Evolutionary conservation across 2,329 filamentous ascomycete genomes (phyloP), one percentile per base, ranked within the genome.

Genomic region (Calonectria multiphialidica): DNA sequence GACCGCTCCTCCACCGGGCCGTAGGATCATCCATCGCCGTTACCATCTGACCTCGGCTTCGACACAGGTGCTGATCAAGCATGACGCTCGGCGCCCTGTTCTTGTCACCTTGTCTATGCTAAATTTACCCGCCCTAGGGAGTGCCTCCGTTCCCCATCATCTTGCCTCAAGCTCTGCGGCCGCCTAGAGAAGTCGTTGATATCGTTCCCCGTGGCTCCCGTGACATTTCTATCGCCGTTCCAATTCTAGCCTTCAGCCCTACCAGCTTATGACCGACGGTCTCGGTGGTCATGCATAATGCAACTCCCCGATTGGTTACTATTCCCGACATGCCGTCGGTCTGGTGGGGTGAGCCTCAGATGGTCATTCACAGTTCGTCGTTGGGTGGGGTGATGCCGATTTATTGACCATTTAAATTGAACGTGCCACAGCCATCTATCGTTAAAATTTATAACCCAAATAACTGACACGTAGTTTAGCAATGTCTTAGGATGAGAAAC

Each of bases 271-370:
- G 57, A 67, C 55, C 55, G 35, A 33, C n/a, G 53, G 40, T 15
- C 45, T 53, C 64, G 42, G 68, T 30, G 68, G 68, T 71, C 63
- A 71, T 66, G 68, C 68, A 71, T 63, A 45, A 55, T 45, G 55
- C 63, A 40, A 25, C 30, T 21, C 49, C 63, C 68, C 68, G 63
- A 71, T 71, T 71, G 68, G 68, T 66, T 55, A 28, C 40, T 28
- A 40, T 35, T 63, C 55, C 53, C 45, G 63, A 63, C 63, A 65
- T 44, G 66, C 62, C 55, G 47, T 35, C 45, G 57, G 25, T 63
- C 30, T 37, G 33, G 62, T 66, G 68, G 68, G 63, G 62, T 55
- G 61, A 59, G 23, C 13, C 50, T 37, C 37, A 33, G 23, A 18
- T 18, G 53, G 37, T 35, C 35, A 64, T 57, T 63, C 45, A 40